A percentile compares a stretch with the other conserved stretches of the same genome.
These are phyloP conservation scores for Aureococcus anophagefferens DNA, from an alignment of 108 stramenopile species.

Conservation along the genomic window DNA sequence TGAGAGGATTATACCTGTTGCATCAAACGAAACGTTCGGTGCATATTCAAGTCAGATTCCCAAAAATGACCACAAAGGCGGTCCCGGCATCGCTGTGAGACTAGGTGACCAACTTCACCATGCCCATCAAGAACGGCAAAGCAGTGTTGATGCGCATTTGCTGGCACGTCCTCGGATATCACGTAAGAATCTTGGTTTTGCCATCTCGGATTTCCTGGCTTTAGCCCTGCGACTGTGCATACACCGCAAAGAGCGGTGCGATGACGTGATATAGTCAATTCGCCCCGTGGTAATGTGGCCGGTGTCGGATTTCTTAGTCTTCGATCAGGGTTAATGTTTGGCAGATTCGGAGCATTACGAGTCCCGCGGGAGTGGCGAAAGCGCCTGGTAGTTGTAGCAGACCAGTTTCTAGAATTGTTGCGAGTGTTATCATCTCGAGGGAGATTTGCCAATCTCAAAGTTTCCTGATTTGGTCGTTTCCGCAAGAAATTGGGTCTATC, in stretches of 20 bases:
- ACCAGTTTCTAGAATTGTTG: too few species aligned
- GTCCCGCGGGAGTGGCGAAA: too few species aligned
- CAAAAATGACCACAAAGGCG: background rate
- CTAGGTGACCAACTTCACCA: background rate
- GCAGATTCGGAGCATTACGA: too few species aligned
- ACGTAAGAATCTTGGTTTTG: background rate
- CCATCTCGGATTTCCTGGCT: background rate
- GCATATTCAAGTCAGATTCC: background rate
- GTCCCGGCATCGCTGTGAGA: background rate
- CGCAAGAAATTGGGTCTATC: too few species aligned
- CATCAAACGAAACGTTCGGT: background rate
- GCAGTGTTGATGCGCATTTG: background rate
- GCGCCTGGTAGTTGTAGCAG: too few species aligned
- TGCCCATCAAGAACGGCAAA: background rate
- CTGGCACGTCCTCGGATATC: background rate
- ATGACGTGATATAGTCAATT: background rate
- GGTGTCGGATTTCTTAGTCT: too few species aligned
- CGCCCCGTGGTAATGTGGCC: too few species aligned
- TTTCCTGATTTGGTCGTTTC: too few species aligned
- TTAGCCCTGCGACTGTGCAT: background rate
- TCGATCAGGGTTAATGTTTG: too few species aligned
- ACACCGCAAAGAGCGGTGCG: background rate
- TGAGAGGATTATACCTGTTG: background rate
- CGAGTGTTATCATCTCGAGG: too few species aligned
- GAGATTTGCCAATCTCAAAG: too few species aligned